These are phyloP conservation scores for Pezicula radicicola DNA, from an alignment of 2,329 filamentous ascomycete genomes.

Conservation along the genomic window DNA sequence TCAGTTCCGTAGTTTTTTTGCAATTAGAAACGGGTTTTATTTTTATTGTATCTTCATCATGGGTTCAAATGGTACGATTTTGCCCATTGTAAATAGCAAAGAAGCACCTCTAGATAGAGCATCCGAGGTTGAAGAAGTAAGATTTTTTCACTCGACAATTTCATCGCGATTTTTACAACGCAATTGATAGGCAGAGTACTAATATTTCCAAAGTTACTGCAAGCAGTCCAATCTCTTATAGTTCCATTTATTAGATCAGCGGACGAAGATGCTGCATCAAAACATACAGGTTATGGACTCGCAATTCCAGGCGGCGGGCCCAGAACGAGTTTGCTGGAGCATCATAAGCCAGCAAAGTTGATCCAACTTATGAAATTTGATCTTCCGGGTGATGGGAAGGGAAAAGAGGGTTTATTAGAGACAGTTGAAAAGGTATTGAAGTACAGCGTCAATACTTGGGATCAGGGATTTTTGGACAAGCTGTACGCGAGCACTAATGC, in stretches of 20 bases:
- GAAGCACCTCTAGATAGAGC: conserved; percentile 31
- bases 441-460: conserved; percentile 97
- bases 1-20: neutral
- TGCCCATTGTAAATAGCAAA: conserved; percentile 10
- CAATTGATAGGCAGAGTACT: conserved; percentile 5
- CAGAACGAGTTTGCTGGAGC: conserved; percentile 61
- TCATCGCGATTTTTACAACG: neutral
- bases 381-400: conserved; percentile 56
- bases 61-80: conserved; percentile 13
- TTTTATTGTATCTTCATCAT: conserved; percentile 7
- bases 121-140: conserved; percentile 44
- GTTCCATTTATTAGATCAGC: conserved; percentile 69
- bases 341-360: conserved; percentile 56
- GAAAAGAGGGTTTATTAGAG: conserved; percentile 71
- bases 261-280: conserved; percentile 58
- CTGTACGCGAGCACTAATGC: conserved; percentile 89
- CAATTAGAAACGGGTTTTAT: neutral
- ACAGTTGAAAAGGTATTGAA: conserved; percentile 69
- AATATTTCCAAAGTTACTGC: conserved; percentile 54
- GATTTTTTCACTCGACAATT: conserved; percentile 9
- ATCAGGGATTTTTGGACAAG: conserved; percentile 95
- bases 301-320: conserved; percentile 34
- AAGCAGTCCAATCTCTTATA: conserved; percentile 64
- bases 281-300: conserved; percentile 48
- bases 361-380: conserved; percentile 53